Base-by-base conservation (phyloP, 2,329 filamentous ascomycete genomes). In the Alternaria viburni region DNA sequence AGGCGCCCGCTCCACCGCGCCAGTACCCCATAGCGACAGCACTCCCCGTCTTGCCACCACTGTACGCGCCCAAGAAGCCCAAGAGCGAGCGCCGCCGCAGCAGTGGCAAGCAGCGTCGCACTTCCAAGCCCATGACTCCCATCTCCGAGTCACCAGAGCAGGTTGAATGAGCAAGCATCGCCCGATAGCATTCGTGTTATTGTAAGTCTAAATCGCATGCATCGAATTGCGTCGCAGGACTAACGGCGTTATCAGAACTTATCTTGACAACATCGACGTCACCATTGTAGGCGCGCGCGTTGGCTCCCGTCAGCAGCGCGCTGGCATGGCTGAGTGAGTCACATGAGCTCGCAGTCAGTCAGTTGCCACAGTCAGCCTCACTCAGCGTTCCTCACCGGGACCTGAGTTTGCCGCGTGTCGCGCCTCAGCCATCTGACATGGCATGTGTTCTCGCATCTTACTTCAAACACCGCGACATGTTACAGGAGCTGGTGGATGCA, bases 121-220 rank as follows among this genome's bases (percentile, higher is more conserved):
- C 77, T 3, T 80, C 79, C 46, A 81, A 81, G 74, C 79, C 80
- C 12, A 81, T 82, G 80, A 77, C 76, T 58, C 79, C 80, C 59
- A 81, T 82, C 61, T 72, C 78, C 11, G 80, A 82, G 73, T 78
- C 77, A 8, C 77, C 78, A 19, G 79, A 80, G 67, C 74, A 76
- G 15, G 70, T 72, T 21, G 79, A 81, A 71, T 81, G 74, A 80
- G 55, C 61, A n/a, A 23, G 30, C 54, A n/a, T 30, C 36, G 57
- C 30, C 15, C 28, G 52, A 57, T 36, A 55, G 23, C 46, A 44
- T 45, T 55, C 25, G 21, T 50, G 32, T 57, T 54, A 44, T 58
- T 59, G 52, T 61, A 61, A 63, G 67, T 62, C 43, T n/a, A 17
- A 49, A 50, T 32, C 41, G 12, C 30, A 13, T 12, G 44, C 41